A percentile compares a stretch with the other conserved stretches of the same genome.
These are phyloP conservation scores for Elsinoe ampelina DNA, from an alignment of 2,329 filamentous ascomycete genomes.

Conservation along the genomic window DNA sequence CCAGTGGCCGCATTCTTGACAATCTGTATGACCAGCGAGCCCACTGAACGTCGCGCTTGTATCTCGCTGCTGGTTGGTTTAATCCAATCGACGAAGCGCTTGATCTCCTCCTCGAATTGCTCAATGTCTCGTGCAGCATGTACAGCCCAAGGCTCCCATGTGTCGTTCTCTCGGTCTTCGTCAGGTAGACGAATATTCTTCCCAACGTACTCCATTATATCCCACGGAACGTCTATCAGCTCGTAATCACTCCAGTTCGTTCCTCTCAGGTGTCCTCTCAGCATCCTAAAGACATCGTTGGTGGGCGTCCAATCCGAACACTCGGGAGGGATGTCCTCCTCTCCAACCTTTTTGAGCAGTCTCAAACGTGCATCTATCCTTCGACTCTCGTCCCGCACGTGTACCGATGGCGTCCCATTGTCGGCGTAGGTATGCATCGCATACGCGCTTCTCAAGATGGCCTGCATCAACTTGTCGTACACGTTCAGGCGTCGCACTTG, in stretches of 20 bases:
- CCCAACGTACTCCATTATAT: slow-evolving; percentile 9
- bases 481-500: too few relatives aligned
- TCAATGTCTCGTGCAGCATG: slow-evolving; percentile 13
- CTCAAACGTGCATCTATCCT: background rate
- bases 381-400: background rate
- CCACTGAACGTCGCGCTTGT: slow-evolving; percentile 28
- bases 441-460: too few relatives aligned
- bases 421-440: too few relatives aligned
- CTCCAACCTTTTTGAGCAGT: background rate
- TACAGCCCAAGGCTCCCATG: background rate
- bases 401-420: background rate
- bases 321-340: background rate
- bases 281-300: background rate
- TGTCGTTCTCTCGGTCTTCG: background rate
- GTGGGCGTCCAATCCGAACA: background rate
- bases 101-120: slow-evolving; percentile 39
- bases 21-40: slow-evolving; percentile 26
- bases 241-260: background rate
- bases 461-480: too few relatives aligned
- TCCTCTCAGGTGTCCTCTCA: background rate
- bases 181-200: background rate
- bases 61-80: slow-evolving; percentile 36
- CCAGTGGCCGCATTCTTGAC: slow-evolving; percentile 21
- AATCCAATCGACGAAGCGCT: slow-evolving; percentile 37
- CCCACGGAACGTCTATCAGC: background rate